A percentile compares a stretch with the other conserved stretches of the same genome.
Evolutionary conservation across 495 filamentous ascomycete species (phyloP).

Genomic region (Talaromyces ruber): DNA sequence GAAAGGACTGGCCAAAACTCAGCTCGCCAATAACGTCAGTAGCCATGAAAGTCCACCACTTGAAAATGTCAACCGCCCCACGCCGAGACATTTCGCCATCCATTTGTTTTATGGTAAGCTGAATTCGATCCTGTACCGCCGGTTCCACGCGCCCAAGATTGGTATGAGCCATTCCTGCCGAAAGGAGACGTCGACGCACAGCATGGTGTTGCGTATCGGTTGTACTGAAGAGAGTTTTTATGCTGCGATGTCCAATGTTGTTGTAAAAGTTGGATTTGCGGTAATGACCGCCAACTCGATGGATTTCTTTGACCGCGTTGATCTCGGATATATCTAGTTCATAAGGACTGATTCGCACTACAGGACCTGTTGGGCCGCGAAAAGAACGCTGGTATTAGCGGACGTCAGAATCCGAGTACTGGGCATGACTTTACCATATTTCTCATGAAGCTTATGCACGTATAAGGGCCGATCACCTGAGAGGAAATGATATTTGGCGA

Average conservation of each 20-base stretch:
- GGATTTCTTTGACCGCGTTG: slow-evolving; percentile 26
- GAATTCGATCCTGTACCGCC: slow-evolving; percentile 17
- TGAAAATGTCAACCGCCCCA: slow-evolving; percentile 35
- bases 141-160: slow-evolving; percentile 23
- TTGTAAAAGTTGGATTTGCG: slow-evolving; percentile 17
- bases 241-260: slow-evolving; percentile 7
- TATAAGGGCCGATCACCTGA: slow-evolving; percentile 22
- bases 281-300: slow-evolving; percentile 23
- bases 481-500: slow-evolving; percentile 23
- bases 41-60: slow-evolving; percentile 51
- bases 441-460: slow-evolving; percentile 31
- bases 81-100: slow-evolving; percentile 19
- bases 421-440: slow-evolving; percentile 24
- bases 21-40: slow-evolving; percentile 48
- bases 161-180: slow-evolving; percentile 30
- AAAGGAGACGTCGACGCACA: slow-evolving; percentile 23
- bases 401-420: not conserved
- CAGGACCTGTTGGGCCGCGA: slow-evolving; percentile 18
- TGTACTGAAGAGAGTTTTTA: slow-evolving; percentile 25
- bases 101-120: slow-evolving; percentile 25
- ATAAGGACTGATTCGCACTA: slow-evolving; percentile 30
- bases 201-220: slow-evolving; percentile 21
- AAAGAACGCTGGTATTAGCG: not conserved
- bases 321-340: slow-evolving; percentile 32
- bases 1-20: slow-evolving; percentile 50